Percentiles rank a stretch among this genome's conserved stretches.
These are phyloP conservation scores for Lizanozyma gosingica DNA, from an alignment of 1,139 yeast species.

Conservation along the genomic window DNA sequence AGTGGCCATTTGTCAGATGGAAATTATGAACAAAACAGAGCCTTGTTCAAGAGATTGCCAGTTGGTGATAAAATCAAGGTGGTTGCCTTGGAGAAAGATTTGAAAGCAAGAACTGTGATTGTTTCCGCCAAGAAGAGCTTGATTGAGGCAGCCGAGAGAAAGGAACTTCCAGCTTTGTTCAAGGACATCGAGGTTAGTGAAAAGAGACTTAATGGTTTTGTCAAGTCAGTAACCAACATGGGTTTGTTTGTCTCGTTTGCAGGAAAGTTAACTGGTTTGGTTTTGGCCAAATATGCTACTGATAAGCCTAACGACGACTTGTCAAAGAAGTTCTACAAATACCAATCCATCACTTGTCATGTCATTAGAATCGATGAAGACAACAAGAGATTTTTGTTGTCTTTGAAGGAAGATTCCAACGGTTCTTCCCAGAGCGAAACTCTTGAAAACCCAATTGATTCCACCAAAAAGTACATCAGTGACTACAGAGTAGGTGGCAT, in stretches of 20 bases:
- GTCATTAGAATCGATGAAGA: conserved; percentile 58
- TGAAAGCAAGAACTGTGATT: conserved; percentile 49
- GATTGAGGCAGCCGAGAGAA: conserved; percentile 51
- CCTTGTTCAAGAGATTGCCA: conserved; percentile 44
- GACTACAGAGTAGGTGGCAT: conserved; percentile 54
- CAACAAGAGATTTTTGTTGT: conserved; percentile 60
- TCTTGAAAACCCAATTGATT: conserved; percentile 55
- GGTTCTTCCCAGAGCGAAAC: conserved; percentile 11
- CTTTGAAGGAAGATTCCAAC: conserved; percentile 34
- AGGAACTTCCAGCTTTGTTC: conserved; percentile 48
- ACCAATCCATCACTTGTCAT: conserved; percentile 62
- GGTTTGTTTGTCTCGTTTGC: conserved; percentile 85
- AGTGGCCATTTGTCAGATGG: conserved; percentile 75
- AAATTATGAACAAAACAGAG: conserved; percentile 64
- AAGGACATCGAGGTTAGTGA: conserved; percentile 49
- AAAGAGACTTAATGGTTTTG: conserved; percentile 53
- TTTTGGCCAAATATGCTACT: conserved; percentile 67
- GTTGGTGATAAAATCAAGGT: conserved; percentile 56
- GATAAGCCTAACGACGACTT: conserved; percentile 49
- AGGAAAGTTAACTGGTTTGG: conserved; percentile 73
- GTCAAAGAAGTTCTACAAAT: conserved; percentile 44
- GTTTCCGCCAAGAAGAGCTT: conserved; percentile 61
- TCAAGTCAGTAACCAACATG: conserved; percentile 64
- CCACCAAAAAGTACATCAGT: conserved; percentile 31
- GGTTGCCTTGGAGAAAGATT: conserved; percentile 61